phyloP scores from a whole-genome alignment of 2,329 filamentous ascomycete genomes.

The Aspergillus fructus region DNA sequence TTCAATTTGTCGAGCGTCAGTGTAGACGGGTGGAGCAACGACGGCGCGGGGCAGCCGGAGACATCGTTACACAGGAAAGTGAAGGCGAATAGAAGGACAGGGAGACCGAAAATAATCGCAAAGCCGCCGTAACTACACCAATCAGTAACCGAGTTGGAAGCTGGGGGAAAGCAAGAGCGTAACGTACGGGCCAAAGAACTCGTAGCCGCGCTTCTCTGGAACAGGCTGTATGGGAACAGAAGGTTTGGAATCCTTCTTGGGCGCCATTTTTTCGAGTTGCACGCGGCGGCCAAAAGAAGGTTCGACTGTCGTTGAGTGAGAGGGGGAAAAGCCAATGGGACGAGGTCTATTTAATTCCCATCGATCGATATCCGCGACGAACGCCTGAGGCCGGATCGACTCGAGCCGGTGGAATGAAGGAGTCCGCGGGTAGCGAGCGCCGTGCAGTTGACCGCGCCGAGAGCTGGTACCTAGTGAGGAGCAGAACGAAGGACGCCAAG shows the following conservation, averaged over 20 bases:
- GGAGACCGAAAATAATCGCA: slow-evolving; percentile 76
- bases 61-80: slow-evolving; percentile 90
- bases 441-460: too few species aligned
- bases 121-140: slow-evolving; percentile 68
- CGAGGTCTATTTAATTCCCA: neutral
- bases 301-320: neutral
- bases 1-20: slow-evolving; percentile 73
- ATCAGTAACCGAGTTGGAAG: neutral
- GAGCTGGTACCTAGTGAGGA: too few species aligned
- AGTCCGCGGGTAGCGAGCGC: too few species aligned
- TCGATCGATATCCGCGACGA: neutral
- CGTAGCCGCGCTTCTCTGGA: slow-evolving; percentile 46
- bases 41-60: slow-evolving; percentile 84
- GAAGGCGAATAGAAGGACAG: slow-evolving; percentile 74
- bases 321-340: neutral
- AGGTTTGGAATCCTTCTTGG: slow-evolving; percentile 32
- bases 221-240: slow-evolving; percentile 35
- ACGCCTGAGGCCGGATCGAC: slow-evolving; percentile 13
- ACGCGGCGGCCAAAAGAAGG: neutral
- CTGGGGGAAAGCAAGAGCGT: neutral
- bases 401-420: slow-evolving; percentile 2
- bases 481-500: neutral
- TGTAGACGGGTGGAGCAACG: slow-evolving; percentile 69
- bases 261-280: slow-evolving; percentile 26
- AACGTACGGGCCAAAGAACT: slow-evolving; percentile 49